Conservation (phyloP, 257 asterid species). For the Jasminum sambac region DNA sequence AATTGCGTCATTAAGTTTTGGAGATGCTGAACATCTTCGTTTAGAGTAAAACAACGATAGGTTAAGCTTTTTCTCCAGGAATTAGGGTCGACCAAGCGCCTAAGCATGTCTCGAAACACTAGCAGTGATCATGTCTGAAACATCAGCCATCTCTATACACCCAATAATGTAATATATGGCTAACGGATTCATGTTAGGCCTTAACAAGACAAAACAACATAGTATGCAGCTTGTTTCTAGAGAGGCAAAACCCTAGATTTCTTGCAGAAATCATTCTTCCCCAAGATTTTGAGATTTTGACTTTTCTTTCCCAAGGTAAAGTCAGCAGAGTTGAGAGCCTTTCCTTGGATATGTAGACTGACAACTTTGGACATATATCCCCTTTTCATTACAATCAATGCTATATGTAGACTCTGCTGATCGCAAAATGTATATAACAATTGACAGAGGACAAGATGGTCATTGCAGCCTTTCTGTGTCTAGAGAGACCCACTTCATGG, state of each 20-base stretch:
- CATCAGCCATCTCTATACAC: not conserved
- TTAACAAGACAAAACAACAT: conserved; percentile 30
- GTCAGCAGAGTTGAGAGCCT: not conserved
- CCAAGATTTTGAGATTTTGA: conserved; percentile 12
- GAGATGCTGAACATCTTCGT: no score
- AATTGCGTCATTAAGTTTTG: no score
- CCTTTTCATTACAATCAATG: not conserved
- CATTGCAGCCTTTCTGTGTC: no score
- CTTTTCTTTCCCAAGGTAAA: conserved; percentile 31
- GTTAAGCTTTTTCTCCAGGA: no score
- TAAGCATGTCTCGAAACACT: not conserved
- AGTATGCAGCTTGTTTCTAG: conserved; percentile 18
- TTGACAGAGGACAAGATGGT: no score
- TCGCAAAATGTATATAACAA: no score
- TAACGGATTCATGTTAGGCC: conserved; percentile 26
- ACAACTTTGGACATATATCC: not conserved
- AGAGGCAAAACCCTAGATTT: conserved; percentile 25
- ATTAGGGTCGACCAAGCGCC: not conserved
- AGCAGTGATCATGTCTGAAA: not conserved
- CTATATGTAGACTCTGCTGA: no score
- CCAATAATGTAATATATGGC: not conserved
- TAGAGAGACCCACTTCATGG: no score
- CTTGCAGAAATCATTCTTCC: conserved; percentile 7
- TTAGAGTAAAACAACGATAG: no score
- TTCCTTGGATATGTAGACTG: not conserved